Evolutionary conservation across 495 filamentous ascomycete species (phyloP), one percentile per base, ranked within the genome.

Genomic region (Coniosporium apollinis): DNA sequence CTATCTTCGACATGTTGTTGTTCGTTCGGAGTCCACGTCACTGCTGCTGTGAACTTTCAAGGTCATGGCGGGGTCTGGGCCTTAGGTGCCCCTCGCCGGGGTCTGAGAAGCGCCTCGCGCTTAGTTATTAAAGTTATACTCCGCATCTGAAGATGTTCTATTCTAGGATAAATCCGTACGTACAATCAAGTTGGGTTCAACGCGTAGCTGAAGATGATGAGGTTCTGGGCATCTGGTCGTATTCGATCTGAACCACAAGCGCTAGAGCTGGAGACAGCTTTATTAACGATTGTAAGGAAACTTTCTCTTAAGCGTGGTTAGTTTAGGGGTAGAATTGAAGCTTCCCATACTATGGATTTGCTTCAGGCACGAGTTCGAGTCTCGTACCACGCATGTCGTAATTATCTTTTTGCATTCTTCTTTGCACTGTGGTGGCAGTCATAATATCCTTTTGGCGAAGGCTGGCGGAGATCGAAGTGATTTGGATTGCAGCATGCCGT

Each of bases 1-100:
- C 74, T 34, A 82, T 79, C 33, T 74, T 75, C 34, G 71, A 66
- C 66, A 74, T 75, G 26, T 11, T 45, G 30, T n/a, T n/a, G 39
- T 5, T 25, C 6, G 17, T 33, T 39, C 8, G 8, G 30, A 7
- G 7, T 28, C 24, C n/a, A n/a, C n/a, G n/a, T n/a, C n/a, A n/a
- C n/a, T n/a, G n/a, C n/a, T n/a, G n/a, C n/a, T n/a, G n/a, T n/a
- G n/a, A n/a, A n/a, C n/a, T n/a, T n/a, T 33, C 8, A n/a, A n/a
- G n/a, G n/a, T n/a, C n/a, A n/a, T n/a, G n/a, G n/a, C n/a, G n/a
- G n/a, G n/a, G n/a, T n/a, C n/a, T n/a, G n/a, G n/a, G n/a, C n/a
- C n/a, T n/a, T n/a, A n/a, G n/a, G n/a, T n/a, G n/a, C n/a, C n/a
- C n/a, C n/a, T n/a, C n/a, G n/a, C n/a, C n/a, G n/a, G n/a, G n/a